Evolutionary conservation across 1,139 yeast species (phyloP).

Genomic region (Taphrina pruni): DNA sequence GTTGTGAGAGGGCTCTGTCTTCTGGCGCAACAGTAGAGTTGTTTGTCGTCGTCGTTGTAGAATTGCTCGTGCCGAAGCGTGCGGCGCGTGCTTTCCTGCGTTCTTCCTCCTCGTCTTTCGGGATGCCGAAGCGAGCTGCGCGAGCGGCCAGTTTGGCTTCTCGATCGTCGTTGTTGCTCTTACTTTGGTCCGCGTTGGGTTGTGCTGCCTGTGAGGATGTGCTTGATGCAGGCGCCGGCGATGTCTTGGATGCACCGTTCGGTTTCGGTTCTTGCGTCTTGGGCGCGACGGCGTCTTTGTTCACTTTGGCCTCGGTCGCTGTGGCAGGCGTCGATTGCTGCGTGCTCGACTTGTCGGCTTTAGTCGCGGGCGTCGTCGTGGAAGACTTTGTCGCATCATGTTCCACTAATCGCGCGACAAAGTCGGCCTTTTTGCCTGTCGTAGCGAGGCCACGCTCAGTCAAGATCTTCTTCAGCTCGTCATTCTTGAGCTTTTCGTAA

Average conservation of each 20-base stretch:
- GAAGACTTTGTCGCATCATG: constrained; percentile 22
- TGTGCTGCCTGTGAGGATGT: not conserved
- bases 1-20: constrained; percentile 13
- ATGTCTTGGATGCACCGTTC: constrained; percentile 13
- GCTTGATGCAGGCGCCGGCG: constrained; percentile 13
- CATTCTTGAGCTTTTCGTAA: constrained; percentile 72
- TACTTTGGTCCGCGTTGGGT: constrained; percentile 15
- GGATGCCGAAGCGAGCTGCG: constrained; percentile 24
- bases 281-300: not conserved
- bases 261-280: constrained; percentile 10
- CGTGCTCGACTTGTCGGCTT: not conserved
- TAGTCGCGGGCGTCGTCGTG: not conserved
- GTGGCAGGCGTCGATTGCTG: not conserved
- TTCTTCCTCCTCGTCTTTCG: constrained; percentile 30
- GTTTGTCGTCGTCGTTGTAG: not conserved
- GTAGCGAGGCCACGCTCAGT: constrained; percentile 70
- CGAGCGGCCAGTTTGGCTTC: constrained; percentile 27
- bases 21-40: not conserved
- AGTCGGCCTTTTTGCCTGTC: constrained; percentile 69
- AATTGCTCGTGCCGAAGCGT: constrained; percentile 25
- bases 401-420: constrained; percentile 40
- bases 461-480: constrained; percentile 80
- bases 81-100: constrained; percentile 29
- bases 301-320: not conserved
- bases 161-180: constrained; percentile 14